A percentile compares a stretch with the other conserved stretches of the same genome.
These are phyloP conservation scores for Komagataella pastoris DNA, from an alignment of 805 yeast species.

Conservation along the genomic window DNA sequence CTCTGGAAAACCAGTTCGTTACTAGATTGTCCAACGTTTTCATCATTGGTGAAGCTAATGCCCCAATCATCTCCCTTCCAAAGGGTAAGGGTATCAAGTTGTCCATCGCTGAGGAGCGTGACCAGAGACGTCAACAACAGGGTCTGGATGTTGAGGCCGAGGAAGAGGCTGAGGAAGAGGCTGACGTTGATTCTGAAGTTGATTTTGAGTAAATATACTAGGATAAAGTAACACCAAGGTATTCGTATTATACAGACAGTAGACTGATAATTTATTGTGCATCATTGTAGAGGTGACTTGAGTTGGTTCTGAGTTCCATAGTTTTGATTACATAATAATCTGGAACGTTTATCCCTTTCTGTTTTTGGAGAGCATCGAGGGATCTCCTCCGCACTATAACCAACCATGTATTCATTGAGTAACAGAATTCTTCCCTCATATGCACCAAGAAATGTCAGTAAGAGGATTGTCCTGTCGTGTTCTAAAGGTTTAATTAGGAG, in stretches of 20 bases:
- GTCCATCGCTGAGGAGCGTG: slow-evolving; percentile 94
- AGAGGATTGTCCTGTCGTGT: background rate
- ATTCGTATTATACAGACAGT: background rate
- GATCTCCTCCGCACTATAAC: background rate
- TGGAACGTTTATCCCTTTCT: background rate
- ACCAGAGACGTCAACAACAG: slow-evolving; percentile 86
- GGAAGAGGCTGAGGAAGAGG: background rate
- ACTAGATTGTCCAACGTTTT: slow-evolving; percentile 91
- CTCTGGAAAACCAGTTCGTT: slow-evolving; percentile 89
- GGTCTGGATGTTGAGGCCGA: slow-evolving; percentile 25
- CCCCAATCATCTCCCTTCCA: slow-evolving; percentile 90
- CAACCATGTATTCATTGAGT: background rate
- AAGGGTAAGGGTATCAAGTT: slow-evolving; percentile 99
- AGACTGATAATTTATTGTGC: background rate
- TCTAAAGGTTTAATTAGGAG: background rate
- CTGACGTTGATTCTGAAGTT: background rate
- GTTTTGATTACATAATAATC: background rate
- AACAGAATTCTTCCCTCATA: background rate
- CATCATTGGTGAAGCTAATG: slow-evolving; percentile 91
- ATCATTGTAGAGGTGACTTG: no score
- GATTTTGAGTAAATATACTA: background rate
- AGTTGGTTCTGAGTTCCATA: background rate
- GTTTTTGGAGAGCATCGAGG: background rate
- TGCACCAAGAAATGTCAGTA: background rate
- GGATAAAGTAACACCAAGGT: background rate